Base-by-base conservation (phyloP, 192 early-diverging fungal species). In the Ambispora gerdemannii region DNA sequence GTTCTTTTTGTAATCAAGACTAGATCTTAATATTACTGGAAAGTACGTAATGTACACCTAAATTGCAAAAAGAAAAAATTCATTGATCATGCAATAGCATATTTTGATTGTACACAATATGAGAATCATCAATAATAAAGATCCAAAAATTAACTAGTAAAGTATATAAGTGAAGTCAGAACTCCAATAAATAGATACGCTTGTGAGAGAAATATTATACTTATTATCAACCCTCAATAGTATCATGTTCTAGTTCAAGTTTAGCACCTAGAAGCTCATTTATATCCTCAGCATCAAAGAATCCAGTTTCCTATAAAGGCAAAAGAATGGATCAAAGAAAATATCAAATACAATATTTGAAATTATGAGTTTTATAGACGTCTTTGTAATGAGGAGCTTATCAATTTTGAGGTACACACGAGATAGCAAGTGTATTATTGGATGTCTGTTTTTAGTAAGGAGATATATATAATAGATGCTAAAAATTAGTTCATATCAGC, bases 11-110 rank as follows among this genome's bases (percentile, higher is more conserved):
- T 31, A 13, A 36, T 64, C 28, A 38, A 64, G 13, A 25, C 11
- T 64, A 38, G 35, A 47, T 64, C n/a, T 47, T 13, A 35, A 1
- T 64, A 64, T 49, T 64, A 64, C 13, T 64, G 35, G 35, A 24
- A 64, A 31, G 17, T 64, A 15, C 2, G 8, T 0, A 11, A 64
- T 47, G 13, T 64, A 28, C 13, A 64, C 13, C 34, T 64, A 36
- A 47, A 19, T 28, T 47, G 35, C 36, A 43, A n/a, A 28, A 36
- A 25, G 20, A 64, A 27, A 24, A n/a, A n/a, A n/a, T n/a, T n/a
- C n/a, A n/a, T n/a, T n/a, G n/a, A 36, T 38, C 4, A 25, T 33
- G n/a, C 36, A 6, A 64, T 13, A 10, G 62, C 22, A 27, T 64
- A 64, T 3, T 22, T 64, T 47, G 3, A 25, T 13, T 64, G 35